These are phyloP conservation scores for Gentiana macrophylla DNA, from an alignment of 257 asterid genomes.

Conservation along the genomic window DNA sequence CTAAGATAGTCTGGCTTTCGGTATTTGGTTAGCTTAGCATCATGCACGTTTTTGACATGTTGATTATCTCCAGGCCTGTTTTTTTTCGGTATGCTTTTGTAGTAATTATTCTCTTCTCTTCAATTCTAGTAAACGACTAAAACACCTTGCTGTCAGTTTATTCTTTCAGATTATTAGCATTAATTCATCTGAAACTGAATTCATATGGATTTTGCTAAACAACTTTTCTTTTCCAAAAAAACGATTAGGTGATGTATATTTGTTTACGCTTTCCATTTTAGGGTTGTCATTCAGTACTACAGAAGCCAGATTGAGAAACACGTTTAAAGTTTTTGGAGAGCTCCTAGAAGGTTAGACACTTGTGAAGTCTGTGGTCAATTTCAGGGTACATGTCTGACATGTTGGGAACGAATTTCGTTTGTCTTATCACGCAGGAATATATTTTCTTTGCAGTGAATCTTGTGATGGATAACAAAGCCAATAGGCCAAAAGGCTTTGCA, in stretches of 20 bases:
- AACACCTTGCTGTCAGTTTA: not conserved
- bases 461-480: constrained; percentile 84
- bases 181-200: not conserved
- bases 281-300: constrained; percentile 85
- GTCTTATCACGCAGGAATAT: not conserved
- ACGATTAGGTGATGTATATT: not conserved
- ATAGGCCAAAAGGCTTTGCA: constrained; percentile 84
- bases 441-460: constrained; percentile 36
- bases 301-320: constrained; percentile 56
- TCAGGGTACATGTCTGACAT: not conserved
- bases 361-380: not conserved
- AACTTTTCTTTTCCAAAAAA: not conserved
- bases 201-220: not conserved
- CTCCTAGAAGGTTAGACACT: constrained; percentile 53
- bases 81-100: no score
- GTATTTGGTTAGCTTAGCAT: no score
- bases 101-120: no score
- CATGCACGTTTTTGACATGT: no score
- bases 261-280: constrained; percentile 8
- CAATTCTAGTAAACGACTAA: no score
- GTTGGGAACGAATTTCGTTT: no score
- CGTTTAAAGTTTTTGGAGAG: constrained; percentile 57
- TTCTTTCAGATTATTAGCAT: not conserved
- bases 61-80: no score
- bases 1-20: no score